A percentile compares a stretch with the other conserved stretches of the same genome.
These are phyloP conservation scores for Thermochaetoides thermophila DNA, from an alignment of 495 filamentous ascomycete species.

Conservation along the genomic window DNA sequence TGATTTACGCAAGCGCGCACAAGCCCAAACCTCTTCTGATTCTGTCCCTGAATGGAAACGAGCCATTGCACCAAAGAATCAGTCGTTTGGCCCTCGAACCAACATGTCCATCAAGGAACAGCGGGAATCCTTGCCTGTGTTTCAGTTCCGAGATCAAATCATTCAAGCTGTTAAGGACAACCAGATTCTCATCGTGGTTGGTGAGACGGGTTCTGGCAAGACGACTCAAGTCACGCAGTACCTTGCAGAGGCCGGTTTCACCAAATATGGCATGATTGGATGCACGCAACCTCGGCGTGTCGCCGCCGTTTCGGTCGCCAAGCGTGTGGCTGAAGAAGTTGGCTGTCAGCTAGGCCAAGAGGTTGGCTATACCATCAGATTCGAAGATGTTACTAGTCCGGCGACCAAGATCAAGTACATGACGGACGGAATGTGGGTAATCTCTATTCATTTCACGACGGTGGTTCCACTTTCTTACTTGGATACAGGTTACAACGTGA, in stretches of 20 bases:
- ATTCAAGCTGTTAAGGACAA: conserved; percentile 78
- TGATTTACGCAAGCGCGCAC: conserved; percentile 52
- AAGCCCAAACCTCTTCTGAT: conserved; percentile 31
- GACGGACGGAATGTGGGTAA: conserved; percentile 76
- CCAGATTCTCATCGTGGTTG: conserved; percentile 89
- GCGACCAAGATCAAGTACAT: conserved; percentile 97
- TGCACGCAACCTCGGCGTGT: conserved; percentile 97
- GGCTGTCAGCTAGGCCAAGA: conserved; percentile 81
- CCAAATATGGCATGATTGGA: conserved; percentile 80
- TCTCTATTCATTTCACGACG: no score
- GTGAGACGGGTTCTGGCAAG: conserved; percentile 94
- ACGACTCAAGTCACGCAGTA: conserved; percentile 96
- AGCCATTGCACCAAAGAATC: conserved; percentile 66
- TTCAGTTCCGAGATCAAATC: conserved; percentile 73
- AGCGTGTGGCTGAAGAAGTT: conserved; percentile 93
- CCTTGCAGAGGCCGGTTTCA: conserved; percentile 82
- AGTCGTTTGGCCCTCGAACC: conserved; percentile 72
- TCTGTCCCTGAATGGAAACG: conserved; percentile 86
- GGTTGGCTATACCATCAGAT: conserved; percentile 95
- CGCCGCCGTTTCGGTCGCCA: conserved; percentile 91
- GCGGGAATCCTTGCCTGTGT: conserved; percentile 80
- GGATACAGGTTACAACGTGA: conserved; percentile 56
- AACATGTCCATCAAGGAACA: conserved; percentile 92
- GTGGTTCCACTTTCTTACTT: not conserved
- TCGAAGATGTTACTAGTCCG: conserved; percentile 84